phyloP scores from a whole-genome alignment of 495 filamentous ascomycete genomes.

The Daldinia caldariorum region DNA sequence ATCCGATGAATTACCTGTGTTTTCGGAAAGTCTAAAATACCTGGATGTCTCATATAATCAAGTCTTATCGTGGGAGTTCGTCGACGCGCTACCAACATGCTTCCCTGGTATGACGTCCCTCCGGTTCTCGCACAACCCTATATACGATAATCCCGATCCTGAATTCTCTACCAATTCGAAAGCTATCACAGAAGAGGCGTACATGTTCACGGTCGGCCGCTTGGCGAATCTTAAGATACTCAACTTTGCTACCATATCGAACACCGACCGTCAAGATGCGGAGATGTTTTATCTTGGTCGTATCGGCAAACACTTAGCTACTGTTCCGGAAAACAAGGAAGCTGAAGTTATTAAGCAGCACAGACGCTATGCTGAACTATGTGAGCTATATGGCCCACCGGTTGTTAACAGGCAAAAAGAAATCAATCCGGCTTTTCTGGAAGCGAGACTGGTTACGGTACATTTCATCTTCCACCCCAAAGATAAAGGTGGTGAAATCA shows the following conservation, averaged over 20 bases:
- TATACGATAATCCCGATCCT: conserved; percentile 69
- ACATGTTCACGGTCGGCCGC: conserved; percentile 88
- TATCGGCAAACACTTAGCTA: conserved; percentile 77
- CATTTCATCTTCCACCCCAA: conserved; percentile 62
- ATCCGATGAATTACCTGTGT: conserved; percentile 39
- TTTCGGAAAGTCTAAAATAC: conserved; percentile 61
- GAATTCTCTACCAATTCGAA: conserved; percentile 51
- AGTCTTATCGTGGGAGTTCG: conserved; percentile 73
- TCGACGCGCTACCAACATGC: conserved; percentile 68
- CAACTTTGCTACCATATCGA: conserved; percentile 80
- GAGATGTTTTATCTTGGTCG: conserved; percentile 91
- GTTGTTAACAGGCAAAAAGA: conserved; percentile 60
- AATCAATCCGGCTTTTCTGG: conserved; percentile 73
- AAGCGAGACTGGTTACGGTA: conserved; percentile 74
- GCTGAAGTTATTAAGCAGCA: conserved; percentile 66
- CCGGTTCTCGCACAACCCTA: conserved; percentile 83
- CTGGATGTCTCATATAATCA: conserved; percentile 85
- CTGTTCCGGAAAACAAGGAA: conserved; percentile 64
- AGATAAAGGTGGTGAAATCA: conserved; percentile 15
- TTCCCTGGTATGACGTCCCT: conserved; percentile 79
- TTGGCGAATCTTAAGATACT: conserved; percentile 71
- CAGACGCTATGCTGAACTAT: conserved; percentile 76
- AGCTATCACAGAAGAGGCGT: conserved; percentile 71
- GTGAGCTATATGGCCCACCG: conserved; percentile 74
- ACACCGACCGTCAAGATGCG: conserved; percentile 79